These are phyloP conservation scores for Salix koriyanagi DNA, from an alignment of 345 rosid genomes.

Conservation along the genomic window DNA sequence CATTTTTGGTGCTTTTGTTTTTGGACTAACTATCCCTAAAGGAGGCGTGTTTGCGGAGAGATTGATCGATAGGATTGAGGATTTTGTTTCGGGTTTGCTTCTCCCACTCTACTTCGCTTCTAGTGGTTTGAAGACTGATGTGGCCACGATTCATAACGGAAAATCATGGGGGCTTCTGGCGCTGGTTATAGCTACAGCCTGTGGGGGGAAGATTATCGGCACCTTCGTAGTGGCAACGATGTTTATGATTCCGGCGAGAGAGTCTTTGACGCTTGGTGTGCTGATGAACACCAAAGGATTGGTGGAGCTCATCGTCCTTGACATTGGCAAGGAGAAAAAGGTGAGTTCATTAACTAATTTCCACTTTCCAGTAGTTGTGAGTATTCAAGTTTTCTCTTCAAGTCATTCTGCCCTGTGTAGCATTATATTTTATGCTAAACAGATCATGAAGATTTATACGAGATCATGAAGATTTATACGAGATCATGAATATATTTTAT, in stretches of 20 bases:
- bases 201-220: slow-evolving; percentile 53
- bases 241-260: slow-evolving; percentile 44
- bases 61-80: slow-evolving; percentile 46
- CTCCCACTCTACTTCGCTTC: slow-evolving; percentile 55
- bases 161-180: slow-evolving; percentile 46
- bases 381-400: too few species aligned
- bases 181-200: slow-evolving; percentile 46
- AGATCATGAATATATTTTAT: too few species aligned
- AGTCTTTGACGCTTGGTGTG: slow-evolving; percentile 48
- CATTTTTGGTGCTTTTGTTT: slow-evolving; percentile 47
- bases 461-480: too few species aligned
- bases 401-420: too few species aligned
- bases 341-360: not conserved
- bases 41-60: slow-evolving; percentile 32
- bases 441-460: too few species aligned
- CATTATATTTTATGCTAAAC: too few species aligned
- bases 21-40: slow-evolving; percentile 52
- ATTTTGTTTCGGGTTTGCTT: slow-evolving; percentile 49
- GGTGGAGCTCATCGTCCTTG: slow-evolving; percentile 48
- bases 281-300: slow-evolving; percentile 68
- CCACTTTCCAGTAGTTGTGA: too few species aligned
- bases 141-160: slow-evolving; percentile 38
- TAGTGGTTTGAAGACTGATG: slow-evolving; percentile 54
- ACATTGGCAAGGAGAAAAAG: slow-evolving; percentile 51
- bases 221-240: slow-evolving; percentile 40